Conservation (phyloP, 176 grass and related monocot species). For the Echinochloa phyllopogon region DNA sequence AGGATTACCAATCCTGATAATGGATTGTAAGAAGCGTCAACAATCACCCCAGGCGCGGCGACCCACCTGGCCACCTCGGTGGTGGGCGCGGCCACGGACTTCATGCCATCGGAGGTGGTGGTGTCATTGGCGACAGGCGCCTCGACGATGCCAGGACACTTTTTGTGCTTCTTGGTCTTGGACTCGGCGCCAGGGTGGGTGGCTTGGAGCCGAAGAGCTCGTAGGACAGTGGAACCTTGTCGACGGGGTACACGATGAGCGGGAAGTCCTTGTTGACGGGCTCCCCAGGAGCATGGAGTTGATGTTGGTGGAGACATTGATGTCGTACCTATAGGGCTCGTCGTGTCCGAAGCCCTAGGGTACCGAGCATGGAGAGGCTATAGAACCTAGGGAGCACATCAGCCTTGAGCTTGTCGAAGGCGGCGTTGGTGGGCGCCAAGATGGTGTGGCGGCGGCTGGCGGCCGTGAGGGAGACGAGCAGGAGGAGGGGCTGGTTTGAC, state of each 20-base stretch:
- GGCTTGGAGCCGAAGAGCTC: slow-evolving; percentile 75
- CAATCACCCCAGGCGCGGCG: slow-evolving; percentile 25
- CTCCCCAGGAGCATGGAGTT: slow-evolving; percentile 48
- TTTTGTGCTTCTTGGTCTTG: slow-evolving; percentile 67
- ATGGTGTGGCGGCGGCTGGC: no score
- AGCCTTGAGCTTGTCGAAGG: slow-evolving; percentile 63
- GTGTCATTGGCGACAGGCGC: slow-evolving; percentile 28
- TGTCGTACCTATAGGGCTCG: slow-evolving; percentile 61
- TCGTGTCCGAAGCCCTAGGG: slow-evolving; percentile 65
- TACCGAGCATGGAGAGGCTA: slow-evolving; percentile 56
- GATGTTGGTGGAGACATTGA: slow-evolving; percentile 78
- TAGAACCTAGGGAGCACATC: slow-evolving; percentile 73
- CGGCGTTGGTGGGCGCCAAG: slow-evolving; percentile 77
- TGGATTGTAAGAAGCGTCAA: no score
- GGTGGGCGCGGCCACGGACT: slow-evolving; percentile 18
- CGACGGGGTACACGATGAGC: slow-evolving; percentile 69
- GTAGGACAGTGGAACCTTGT: slow-evolving; percentile 70
- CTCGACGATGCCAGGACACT: slow-evolving; percentile 47
- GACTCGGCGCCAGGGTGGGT: slow-evolving; percentile 51
- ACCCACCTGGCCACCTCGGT: slow-evolving; percentile 43
- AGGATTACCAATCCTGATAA: no score
- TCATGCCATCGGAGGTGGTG: slow-evolving; percentile 9
- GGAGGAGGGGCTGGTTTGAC: no score
- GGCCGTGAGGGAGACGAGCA: no score
- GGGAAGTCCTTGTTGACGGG: slow-evolving; percentile 62